Conservation (phyloP, 2,329 filamentous ascomycete species). For the Aspergillus viridinutans region DNA sequence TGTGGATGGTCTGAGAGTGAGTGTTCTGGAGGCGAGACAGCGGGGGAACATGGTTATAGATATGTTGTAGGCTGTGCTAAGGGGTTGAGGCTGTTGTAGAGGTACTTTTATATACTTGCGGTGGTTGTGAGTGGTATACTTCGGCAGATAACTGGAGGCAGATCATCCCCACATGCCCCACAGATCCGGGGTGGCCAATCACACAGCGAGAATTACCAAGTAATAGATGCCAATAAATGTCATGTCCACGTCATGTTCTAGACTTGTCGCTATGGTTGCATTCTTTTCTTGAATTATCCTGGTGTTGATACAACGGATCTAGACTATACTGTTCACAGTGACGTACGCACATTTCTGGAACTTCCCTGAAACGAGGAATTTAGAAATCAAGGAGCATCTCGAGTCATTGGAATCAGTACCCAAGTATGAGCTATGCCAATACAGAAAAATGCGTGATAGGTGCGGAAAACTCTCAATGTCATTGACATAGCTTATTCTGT, state of each 20-base stretch:
- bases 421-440: not conserved
- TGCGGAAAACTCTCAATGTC: not conserved
- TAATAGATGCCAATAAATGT: not conserved
- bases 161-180: not conserved
- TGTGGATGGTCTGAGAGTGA: not conserved
- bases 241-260: not conserved
- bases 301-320: too few relatives aligned
- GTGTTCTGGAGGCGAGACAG: not conserved
- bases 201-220: not conserved
- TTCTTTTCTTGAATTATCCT: not conserved
- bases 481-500: not conserved
- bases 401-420: not conserved
- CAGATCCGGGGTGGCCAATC: not conserved
- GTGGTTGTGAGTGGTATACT: not conserved
- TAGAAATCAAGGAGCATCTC: not conserved
- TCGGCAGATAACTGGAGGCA: not conserved
- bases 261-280: not conserved
- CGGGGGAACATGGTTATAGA: not conserved
- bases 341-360: not conserved
- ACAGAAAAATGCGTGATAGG: not conserved
- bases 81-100: too few relatives aligned
- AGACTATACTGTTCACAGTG: not conserved
- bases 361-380: not conserved
- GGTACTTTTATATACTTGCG: not conserved
- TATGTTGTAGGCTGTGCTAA: too few relatives aligned